These are phyloP conservation scores for Porogramme epimiltina DNA, from an alignment of 1,284 basidiomycete species.

Conservation along the genomic window DNA sequence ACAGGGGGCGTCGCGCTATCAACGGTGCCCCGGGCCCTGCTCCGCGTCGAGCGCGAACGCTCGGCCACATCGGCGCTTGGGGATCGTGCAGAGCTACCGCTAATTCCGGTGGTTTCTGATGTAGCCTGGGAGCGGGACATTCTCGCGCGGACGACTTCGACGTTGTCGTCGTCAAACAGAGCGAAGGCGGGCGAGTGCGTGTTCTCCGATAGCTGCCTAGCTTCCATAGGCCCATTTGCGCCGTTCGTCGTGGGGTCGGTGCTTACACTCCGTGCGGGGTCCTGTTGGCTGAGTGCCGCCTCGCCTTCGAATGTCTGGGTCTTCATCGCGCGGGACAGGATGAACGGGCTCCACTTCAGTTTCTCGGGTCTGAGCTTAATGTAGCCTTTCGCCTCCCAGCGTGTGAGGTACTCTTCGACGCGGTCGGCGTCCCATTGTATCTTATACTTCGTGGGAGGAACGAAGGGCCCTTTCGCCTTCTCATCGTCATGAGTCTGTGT, in stretches of 20 bases:
- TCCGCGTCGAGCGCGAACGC: conserved; percentile 16
- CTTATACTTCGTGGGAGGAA: conserved; percentile 74
- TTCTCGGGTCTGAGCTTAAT: conserved; percentile 81
- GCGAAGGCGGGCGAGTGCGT: conserved; percentile 25
- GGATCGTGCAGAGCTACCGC: conserved; percentile 5
- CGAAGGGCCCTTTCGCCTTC: conserved; percentile 52
- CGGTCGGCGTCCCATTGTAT: conserved; percentile 76
- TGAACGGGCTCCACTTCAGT: conserved; percentile 95
- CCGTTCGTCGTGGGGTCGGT: conserved; percentile 9
- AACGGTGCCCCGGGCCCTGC: conserved; percentile 7
- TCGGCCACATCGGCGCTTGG: conserved; percentile 11
- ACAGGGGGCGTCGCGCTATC: conserved; percentile 10
- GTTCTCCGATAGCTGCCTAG: conserved; percentile 3
- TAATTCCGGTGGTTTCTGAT: conserved; percentile 1
- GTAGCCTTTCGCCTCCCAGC: conserved; percentile 84
- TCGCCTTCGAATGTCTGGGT: conserved; percentile 38
- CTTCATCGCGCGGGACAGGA: conserved; percentile 63
- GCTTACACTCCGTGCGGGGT: conserved; percentile 17
- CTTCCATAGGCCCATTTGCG: background rate
- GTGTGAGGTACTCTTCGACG: conserved; percentile 67
- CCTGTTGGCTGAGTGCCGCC: conserved; percentile 18
- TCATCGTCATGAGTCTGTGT: conserved; percentile 55
- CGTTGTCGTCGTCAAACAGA: conserved; percentile 32
- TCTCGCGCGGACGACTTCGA: conserved; percentile 21
- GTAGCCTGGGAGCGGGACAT: conserved; percentile 14